phyloP scores from a whole-genome alignment of 2,329 filamentous ascomycete genomes.

The Neurospora crassa region DNA sequence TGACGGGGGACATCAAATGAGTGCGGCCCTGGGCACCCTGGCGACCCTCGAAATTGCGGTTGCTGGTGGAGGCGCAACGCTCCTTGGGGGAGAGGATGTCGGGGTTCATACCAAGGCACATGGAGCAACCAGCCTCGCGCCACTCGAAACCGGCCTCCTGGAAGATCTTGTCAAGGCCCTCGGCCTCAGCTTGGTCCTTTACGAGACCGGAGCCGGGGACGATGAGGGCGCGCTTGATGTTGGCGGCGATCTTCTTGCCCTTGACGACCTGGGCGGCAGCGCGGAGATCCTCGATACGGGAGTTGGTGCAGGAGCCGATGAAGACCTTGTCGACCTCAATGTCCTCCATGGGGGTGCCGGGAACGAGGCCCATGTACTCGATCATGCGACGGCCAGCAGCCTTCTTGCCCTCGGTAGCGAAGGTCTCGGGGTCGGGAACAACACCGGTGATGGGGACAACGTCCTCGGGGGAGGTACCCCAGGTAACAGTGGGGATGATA shows the following conservation, averaged over 20 bases:
- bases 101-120: conserved; percentile 99
- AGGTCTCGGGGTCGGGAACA: conserved; percentile 87
- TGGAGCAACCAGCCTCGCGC: conserved; percentile 96
- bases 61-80: conserved; percentile 89
- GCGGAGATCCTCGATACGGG: conserved; percentile 89
- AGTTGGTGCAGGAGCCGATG: conserved; percentile 96
- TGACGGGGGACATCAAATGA: conserved; percentile 93
- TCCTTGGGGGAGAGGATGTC: conserved; percentile 90
- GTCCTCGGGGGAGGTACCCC: conserved; percentile 95
- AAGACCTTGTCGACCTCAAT: conserved; percentile 91
- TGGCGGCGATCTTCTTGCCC: conserved; percentile 76
- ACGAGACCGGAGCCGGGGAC: conserved; percentile 93
- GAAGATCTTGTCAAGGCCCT: conserved; percentile 92
- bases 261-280: conserved; percentile 79
- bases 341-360: conserved; percentile 87
- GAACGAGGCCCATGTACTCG: conserved; percentile 89
- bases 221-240: conserved; percentile 90
- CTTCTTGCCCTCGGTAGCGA: conserved; percentile 72
- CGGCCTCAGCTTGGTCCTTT: conserved; percentile 81
- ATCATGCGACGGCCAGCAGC: conserved; percentile 69
- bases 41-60: conserved; percentile 94
- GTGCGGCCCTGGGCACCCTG: conserved; percentile 88
- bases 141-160: conserved; percentile 89
- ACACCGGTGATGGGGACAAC: conserved; percentile 86
- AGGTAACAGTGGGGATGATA: conserved; percentile 86